phyloP scores from a whole-genome alignment of 768 basidiomycete species.

The Trametopsis cervina region DNA sequence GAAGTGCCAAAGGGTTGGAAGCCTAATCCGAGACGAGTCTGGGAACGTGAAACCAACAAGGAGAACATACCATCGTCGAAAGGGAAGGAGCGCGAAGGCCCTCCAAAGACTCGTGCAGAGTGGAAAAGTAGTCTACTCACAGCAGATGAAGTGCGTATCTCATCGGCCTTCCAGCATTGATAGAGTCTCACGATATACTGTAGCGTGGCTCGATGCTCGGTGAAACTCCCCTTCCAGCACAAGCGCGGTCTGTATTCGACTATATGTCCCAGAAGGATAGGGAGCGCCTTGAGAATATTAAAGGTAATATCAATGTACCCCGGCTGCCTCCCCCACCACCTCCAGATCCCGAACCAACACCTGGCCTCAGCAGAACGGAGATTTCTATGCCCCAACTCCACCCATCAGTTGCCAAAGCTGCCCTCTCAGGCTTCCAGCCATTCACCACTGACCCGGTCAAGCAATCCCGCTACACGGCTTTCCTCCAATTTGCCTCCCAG shows the following conservation, averaged over 20 bases:
- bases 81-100: constrained; percentile 39
- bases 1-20: constrained; percentile 81
- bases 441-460: constrained; percentile 71
- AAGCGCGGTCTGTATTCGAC: constrained; percentile 84
- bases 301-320: constrained; percentile 22
- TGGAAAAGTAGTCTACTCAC: constrained; percentile 54
- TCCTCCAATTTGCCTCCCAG: constrained; percentile 57
- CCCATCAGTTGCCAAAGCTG: constrained; percentile 78
- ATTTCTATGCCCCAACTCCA: constrained; percentile 42
- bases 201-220: constrained; percentile 83
- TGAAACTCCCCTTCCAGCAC: constrained; percentile 64
- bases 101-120: constrained; percentile 32
- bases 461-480: constrained; percentile 80
- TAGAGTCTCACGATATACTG: neutral
- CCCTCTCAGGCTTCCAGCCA: constrained; percentile 84
- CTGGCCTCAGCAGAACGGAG: constrained; percentile 24
- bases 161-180: neutral
- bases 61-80: constrained; percentile 17
- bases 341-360: constrained; percentile 16
- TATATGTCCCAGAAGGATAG: constrained; percentile 89
- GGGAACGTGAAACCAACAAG: constrained; percentile 41
- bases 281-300: constrained; percentile 69
- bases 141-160: constrained; percentile 59
- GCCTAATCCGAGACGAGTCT: constrained; percentile 77
- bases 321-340: constrained; percentile 19